A percentile compares a stretch with the other conserved stretches of the same genome.
These are phyloP conservation scores for Rhodotorula graminis DNA, from an alignment of 768 basidiomycete genomes.

Conservation along the genomic window DNA sequence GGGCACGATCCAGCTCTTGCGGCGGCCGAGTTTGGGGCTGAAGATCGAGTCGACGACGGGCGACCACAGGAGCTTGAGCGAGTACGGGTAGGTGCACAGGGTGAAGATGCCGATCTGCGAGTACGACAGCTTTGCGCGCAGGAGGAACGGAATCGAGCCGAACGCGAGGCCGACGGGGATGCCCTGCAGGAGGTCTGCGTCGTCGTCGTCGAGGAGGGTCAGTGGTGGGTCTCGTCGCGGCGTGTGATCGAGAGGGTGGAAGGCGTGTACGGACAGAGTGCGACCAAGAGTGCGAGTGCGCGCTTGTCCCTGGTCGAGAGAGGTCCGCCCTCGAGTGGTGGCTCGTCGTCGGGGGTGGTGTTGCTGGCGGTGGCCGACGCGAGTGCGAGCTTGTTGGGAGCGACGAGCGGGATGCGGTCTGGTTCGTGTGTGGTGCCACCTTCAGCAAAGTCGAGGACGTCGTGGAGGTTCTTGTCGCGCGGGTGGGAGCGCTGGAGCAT, in stretches of 20 bases:
- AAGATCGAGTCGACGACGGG: conserved; percentile 93
- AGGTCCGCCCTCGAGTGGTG: conserved; percentile 40
- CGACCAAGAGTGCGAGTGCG: conserved; percentile 75
- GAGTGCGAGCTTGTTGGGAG: neutral
- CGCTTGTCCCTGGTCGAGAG: conserved; percentile 72
- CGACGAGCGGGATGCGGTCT: neutral
- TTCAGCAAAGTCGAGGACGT: conserved; percentile 27
- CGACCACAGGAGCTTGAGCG: conserved; percentile 93
- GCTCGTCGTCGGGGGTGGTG: neutral
- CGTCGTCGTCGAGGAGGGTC: neutral
- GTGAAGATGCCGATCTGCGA: conserved; percentile 93
- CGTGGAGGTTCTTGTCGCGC: conserved; percentile 15
- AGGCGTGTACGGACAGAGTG: conserved; percentile 65
- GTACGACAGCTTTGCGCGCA: conserved; percentile 91
- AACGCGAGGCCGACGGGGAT: conserved; percentile 91
- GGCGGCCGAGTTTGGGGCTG: conserved; percentile 72
- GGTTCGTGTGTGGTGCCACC: neutral
- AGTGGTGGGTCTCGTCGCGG: conserved; percentile 7
- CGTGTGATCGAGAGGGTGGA: neutral
- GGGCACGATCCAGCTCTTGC: conserved; percentile 98
- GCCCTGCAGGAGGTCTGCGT: conserved; percentile 62
- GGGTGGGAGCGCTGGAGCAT: conserved; percentile 14
- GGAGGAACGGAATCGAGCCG: conserved; percentile 92
- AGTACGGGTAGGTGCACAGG: conserved; percentile 88
- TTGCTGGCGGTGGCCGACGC: neutral